Evolutionary conservation across 2,329 filamentous ascomycete species (phyloP).

Genomic region (Penicillium psychrosexuale): DNA sequence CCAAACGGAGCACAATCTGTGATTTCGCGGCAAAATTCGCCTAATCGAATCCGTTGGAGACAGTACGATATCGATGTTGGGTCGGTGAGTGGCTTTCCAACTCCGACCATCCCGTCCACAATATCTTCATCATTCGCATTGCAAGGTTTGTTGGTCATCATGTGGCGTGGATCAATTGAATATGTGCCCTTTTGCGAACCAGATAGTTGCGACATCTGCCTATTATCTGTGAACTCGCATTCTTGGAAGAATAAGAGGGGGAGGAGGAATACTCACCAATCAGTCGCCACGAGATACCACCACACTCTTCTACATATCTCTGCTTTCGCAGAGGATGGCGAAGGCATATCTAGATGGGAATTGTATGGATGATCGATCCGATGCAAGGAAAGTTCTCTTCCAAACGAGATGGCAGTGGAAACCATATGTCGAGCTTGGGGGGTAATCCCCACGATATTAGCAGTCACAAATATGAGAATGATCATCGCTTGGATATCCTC

Average conservation of each 20-base stretch:
- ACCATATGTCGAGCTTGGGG: conserved; percentile 32
- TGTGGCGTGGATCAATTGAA: conserved; percentile 37
- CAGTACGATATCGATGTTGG: conserved; percentile 42
- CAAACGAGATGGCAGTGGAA: conserved; percentile 29
- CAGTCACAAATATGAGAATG: conserved; percentile 33
- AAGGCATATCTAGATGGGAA: conserved; percentile 11
- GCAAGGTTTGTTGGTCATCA: conserved; percentile 37
- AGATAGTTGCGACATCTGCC: conserved; percentile 34
- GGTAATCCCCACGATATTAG: conserved; percentile 37
- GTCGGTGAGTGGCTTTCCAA: conserved; percentile 21
- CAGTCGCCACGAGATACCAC: conserved; percentile 42
- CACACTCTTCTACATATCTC: conserved; percentile 41
- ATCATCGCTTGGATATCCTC: conserved; percentile 40
- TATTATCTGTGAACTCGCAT: not conserved
- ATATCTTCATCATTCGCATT: conserved; percentile 39
- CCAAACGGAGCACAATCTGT: conserved; percentile 33
- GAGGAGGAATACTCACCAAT: conserved; percentile 30
- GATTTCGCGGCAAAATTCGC: conserved; percentile 37
- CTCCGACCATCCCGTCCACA: conserved; percentile 23
- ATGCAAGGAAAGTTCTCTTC: conserved; percentile 18
- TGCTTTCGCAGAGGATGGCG: conserved; percentile 26
- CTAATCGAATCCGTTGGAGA: conserved; percentile 35
- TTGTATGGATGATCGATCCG: conserved; percentile 20
- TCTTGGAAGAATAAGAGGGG: not conserved
- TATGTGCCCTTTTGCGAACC: conserved; percentile 39